Evolutionary conservation across 768 basidiomycete genomes (phyloP), one percentile per base, ranked within the genome.

Genomic region (Mycena rosella): DNA sequence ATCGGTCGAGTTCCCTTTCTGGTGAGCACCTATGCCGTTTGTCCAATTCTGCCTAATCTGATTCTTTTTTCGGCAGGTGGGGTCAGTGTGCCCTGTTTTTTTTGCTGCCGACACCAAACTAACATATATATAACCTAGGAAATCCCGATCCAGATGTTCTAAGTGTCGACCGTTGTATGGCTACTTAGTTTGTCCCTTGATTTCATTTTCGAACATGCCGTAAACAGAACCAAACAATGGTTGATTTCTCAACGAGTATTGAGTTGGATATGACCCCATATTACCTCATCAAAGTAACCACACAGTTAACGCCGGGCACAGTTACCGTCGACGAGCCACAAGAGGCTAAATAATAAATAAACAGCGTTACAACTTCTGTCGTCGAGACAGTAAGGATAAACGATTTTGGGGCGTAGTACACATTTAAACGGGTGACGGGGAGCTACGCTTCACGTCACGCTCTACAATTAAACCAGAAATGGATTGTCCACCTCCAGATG

Each of bases 1-100:
- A 20, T 79, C 78, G 5, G 75, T 86, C 8, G 69, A 59, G 18
- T 86, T 86, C 75, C 85, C 85, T 1, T 77, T 72, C 67, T 87
- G 86, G 87, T 87, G 77, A 26, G 57, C 22, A n/a, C 6, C 13
- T 20, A 26, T 14, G 13, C 11, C 9, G 6, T 30, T 40, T 13
- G 20, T 45, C 22, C 24, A 15, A 18, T n/a, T 18, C 2, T 52
- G 22, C 15, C 27, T 22, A 3, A 18, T 29, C 22, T 51, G 17
- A 45, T 27, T 51, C 13, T 20, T 15, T 36, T 22, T 9, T 20
- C 6, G 29, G 15, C 14, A 65, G 63, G 63, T 67, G 65, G 59
- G 65, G 65, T 67, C 9, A 38, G 65, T 57, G 26, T 7, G 42
- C 34, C 36, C n/a, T 15, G 5, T 15, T 48, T 22, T 2, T 1